Evolutionary conservation across 345 rosid species (phyloP).

Genomic region (Populus davidiana): DNA sequence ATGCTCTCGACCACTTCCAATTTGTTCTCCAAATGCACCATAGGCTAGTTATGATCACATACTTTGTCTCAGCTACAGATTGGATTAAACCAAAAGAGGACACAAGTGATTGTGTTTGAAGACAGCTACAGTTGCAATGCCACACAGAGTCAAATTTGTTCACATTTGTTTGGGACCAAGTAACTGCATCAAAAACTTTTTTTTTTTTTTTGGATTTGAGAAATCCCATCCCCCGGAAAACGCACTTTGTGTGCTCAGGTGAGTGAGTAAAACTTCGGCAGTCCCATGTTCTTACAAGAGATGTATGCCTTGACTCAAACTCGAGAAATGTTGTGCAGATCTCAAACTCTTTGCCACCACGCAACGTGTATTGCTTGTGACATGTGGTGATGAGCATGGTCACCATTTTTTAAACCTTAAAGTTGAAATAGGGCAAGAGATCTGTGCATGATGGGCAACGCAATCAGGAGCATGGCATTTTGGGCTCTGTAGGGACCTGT

Average conservation of each 20-base stretch:
- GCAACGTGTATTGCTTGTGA: not conserved
- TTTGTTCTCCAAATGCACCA: not conserved
- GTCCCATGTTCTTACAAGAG: too few relatives aligned
- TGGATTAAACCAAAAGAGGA: not conserved
- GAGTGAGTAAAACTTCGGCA: too few relatives aligned
- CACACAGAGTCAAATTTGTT: not conserved
- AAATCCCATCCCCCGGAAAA: too few relatives aligned
- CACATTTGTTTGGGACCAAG: not conserved
- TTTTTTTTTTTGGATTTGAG: too few relatives aligned
- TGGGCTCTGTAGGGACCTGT: not conserved
- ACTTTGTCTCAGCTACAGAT: not conserved
- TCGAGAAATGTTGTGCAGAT: too few relatives aligned
- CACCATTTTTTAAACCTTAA: slow-evolving; percentile 12
- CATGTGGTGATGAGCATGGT: not conserved
- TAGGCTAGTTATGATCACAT: not conserved
- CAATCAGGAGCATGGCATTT: slow-evolving; percentile 20
- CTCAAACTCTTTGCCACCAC: too few relatives aligned
- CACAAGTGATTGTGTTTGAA: not conserved
- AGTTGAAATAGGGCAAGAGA: slow-evolving; percentile 39
- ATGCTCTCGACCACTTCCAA: not conserved
- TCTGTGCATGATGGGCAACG: slow-evolving; percentile 38
- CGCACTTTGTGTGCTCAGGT: too few relatives aligned
- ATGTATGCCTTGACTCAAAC: too few relatives aligned
- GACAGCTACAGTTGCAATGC: not conserved
- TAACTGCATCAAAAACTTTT: not conserved